Percentiles rank a stretch among this genome's conserved stretches.
phyloP scores from a whole-genome alignment of 2,329 filamentous ascomycete genomes.

The Chlorencoelia australis region DNA sequence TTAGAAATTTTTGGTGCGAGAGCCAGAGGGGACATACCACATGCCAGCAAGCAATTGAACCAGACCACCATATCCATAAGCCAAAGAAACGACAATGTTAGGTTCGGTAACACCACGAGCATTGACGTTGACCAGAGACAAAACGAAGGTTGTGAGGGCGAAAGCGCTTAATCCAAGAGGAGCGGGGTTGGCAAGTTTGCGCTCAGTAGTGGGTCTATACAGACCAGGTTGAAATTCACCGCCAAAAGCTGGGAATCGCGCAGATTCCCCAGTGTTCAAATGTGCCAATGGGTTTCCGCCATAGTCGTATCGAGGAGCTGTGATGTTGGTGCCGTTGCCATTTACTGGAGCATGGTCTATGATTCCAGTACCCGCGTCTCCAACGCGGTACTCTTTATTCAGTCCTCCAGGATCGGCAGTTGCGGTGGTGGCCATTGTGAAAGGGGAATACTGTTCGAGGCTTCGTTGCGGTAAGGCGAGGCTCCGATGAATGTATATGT shows the following conservation, averaged over 20 bases:
- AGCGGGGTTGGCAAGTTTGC: slow-evolving; percentile 50
- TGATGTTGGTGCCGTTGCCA: slow-evolving; percentile 5
- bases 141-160: slow-evolving; percentile 52
- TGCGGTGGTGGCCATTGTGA: slow-evolving; percentile 20
- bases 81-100: slow-evolving; percentile 44
- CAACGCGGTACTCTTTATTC: slow-evolving; percentile 17
- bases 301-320: slow-evolving; percentile 17
- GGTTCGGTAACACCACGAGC: slow-evolving; percentile 35
- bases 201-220: slow-evolving; percentile 40
- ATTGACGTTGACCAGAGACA: slow-evolving; percentile 47
- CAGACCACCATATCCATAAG: slow-evolving; percentile 54
- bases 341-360: slow-evolving; percentile 11
- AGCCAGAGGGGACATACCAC: slow-evolving; percentile 30
- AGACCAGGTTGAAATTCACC: slow-evolving; percentile 51
- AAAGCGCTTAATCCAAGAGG: slow-evolving; percentile 51
- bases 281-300: slow-evolving; percentile 38
- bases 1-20: neutral
- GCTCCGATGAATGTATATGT: too few species aligned
- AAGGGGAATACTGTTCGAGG: neutral
- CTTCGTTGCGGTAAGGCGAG: neutral
- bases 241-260: slow-evolving; percentile 43
- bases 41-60: slow-evolving; percentile 61
- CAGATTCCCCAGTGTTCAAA: slow-evolving; percentile 32
- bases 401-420: slow-evolving; percentile 9
- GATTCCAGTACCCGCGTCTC: neutral